These are phyloP conservation scores for Aspergillus carlsbadensis DNA, from an alignment of 495 filamentous ascomycete species.

Conservation along the genomic window DNA sequence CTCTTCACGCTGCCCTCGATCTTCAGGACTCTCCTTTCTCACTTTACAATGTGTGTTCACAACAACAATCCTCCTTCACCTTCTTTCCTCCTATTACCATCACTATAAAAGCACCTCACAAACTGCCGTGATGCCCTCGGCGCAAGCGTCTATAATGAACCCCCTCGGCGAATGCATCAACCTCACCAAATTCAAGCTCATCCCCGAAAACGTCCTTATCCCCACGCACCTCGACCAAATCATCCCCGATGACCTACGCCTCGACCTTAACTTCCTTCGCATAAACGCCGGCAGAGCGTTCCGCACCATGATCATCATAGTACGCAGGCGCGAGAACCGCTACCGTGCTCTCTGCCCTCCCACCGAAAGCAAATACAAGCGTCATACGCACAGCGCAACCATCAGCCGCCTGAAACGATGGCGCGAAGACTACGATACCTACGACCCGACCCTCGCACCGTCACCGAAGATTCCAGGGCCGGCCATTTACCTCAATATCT, in stretches of 20 bases:
- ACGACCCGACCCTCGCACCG: constrained; percentile 18
- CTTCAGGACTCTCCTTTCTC: too few species aligned
- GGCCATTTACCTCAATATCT: constrained; percentile 12
- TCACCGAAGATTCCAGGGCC: constrained; percentile 21
- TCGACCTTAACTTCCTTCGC: not conserved
- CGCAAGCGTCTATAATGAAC: too few species aligned
- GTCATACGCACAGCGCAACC: constrained; percentile 14
- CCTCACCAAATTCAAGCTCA: not conserved
- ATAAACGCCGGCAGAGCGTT: too few species aligned
- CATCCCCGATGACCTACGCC: not conserved
- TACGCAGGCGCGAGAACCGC: constrained; percentile 8
- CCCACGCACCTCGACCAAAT: constrained; percentile 13
- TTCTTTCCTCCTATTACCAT: too few species aligned
- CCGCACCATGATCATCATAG: too few species aligned
- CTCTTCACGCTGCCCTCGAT: too few species aligned
- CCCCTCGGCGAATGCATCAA: too few species aligned
- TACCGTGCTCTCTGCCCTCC: constrained; percentile 22
- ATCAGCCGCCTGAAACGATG: constrained; percentile 24
- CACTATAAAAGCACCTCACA: too few species aligned
- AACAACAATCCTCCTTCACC: too few species aligned
- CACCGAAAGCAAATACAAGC: not conserved
- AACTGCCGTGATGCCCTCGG: too few species aligned
- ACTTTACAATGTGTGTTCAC: too few species aligned
- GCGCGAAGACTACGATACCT: constrained; percentile 12
- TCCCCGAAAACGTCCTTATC: constrained; percentile 8